Percentiles rank a stretch among this genome's conserved stretches.
These are phyloP conservation scores for Liriodendron chinense DNA, from an alignment of 164 flowering plant species.

Conservation along the genomic window DNA sequence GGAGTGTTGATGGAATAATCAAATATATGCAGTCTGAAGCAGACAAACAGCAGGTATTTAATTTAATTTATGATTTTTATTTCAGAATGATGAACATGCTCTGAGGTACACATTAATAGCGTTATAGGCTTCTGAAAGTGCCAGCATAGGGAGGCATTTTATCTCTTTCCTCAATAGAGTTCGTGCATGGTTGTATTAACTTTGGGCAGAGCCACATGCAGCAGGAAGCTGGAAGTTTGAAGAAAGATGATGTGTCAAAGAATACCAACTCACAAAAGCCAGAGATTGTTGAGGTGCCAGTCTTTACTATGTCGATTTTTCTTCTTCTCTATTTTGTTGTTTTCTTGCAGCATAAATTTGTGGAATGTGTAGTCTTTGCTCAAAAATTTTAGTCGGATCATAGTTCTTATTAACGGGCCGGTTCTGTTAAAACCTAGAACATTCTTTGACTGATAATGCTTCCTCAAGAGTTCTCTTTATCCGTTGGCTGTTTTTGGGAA, in stretches of 20 bases:
- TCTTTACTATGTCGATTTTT: not conserved
- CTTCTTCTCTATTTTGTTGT: not conserved
- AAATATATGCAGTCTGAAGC: constrained; percentile 60
- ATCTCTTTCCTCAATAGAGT: not conserved
- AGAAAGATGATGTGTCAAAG: constrained; percentile 24
- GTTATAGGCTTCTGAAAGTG: constrained; percentile 3
- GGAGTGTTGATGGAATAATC: constrained; percentile 84
- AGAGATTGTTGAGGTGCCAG: constrained; percentile 47
- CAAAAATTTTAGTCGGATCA: not conserved
- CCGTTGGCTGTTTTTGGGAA: not conserved
- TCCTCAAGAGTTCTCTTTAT: not conserved
- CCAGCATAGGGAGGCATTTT: not conserved
- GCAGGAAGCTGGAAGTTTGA: constrained; percentile 27
- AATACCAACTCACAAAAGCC: constrained; percentile 27
- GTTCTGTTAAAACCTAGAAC: not conserved
- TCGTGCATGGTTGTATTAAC: constrained; percentile 3
- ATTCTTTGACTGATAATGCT: not conserved
- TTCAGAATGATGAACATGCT: not conserved
- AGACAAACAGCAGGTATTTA: constrained; percentile 44
- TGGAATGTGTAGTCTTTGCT: not conserved
- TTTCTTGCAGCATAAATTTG: not conserved
- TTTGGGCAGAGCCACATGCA: constrained; percentile 25
- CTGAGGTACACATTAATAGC: not conserved
- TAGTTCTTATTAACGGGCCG: not conserved
- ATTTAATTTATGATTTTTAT: not conserved